A percentile compares a stretch with the other conserved stretches of the same genome.
Evolutionary conservation across 768 basidiomycete species (phyloP).

Genomic region (Auricularia auricula-judae): DNA sequence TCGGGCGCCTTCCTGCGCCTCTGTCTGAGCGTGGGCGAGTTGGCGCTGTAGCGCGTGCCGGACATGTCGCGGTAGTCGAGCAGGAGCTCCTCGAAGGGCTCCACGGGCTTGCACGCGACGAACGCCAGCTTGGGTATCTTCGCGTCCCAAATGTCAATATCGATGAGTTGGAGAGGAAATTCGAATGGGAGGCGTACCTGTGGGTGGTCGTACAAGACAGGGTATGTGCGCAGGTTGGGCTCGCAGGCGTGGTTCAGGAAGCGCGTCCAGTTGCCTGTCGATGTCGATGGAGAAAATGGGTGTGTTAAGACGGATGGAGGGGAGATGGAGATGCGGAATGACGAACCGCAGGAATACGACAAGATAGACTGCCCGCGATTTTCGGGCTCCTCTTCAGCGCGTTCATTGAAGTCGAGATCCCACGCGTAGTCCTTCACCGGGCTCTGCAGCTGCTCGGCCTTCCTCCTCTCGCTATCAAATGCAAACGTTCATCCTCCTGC

Average conservation of each 20-base stretch:
- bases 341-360: slow-evolving; percentile 38
- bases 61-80: slow-evolving; percentile 37
- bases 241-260: slow-evolving; percentile 66
- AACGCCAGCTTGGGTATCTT: slow-evolving; percentile 53
- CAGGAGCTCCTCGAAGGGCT: slow-evolving; percentile 43
- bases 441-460: slow-evolving; percentile 26
- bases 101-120: slow-evolving; percentile 37
- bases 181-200: slow-evolving; percentile 25
- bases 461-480: slow-evolving; percentile 30
- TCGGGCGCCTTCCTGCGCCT: too few relatives aligned
- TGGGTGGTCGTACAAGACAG: slow-evolving; percentile 47
- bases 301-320: slow-evolving; percentile 2
- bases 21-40: too few relatives aligned
- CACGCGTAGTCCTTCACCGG: slow-evolving; percentile 41
- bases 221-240: slow-evolving; percentile 46
- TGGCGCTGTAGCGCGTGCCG: neutral
- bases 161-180: slow-evolving; percentile 23
- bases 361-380: slow-evolving; percentile 42
- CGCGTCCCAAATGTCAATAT: slow-evolving; percentile 9
- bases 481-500: slow-evolving; percentile 2
- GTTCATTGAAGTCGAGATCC: slow-evolving; percentile 51
- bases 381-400: slow-evolving; percentile 22
- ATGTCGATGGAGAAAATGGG: slow-evolving; percentile 11
- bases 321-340: neutral
- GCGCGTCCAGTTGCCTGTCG: slow-evolving; percentile 62